Percentiles rank a stretch among this genome's conserved stretches.
Conservation (phyloP, 1,284 basidiomycete genomes). For the Heterobasidion annosum region DNA sequence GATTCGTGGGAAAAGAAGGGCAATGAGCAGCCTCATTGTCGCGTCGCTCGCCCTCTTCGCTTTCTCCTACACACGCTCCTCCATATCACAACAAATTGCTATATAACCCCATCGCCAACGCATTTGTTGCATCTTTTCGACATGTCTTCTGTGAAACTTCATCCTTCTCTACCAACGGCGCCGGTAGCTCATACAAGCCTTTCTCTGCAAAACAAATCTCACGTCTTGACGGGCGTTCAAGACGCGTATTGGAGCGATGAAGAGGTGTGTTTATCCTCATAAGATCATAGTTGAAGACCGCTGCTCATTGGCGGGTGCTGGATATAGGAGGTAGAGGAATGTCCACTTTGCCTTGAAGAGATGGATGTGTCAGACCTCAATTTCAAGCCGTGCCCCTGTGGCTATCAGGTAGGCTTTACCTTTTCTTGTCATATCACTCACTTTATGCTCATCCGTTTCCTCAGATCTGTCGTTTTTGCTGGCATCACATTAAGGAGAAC, state of each 20-base stretch:
- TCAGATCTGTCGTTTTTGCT: conserved; percentile 98
- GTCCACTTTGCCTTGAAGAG: conserved; percentile 96
- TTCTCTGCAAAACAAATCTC: conserved; percentile 70
- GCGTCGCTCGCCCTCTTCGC: conserved; percentile 9
- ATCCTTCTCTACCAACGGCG: conserved; percentile 52
- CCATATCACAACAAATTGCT: neutral
- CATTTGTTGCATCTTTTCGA: neutral
- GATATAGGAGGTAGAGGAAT: conserved; percentile 90
- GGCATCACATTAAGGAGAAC: conserved; percentile 97
- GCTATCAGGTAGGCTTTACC: conserved; percentile 74
- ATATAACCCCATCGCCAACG: neutral
- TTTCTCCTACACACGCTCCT: neutral
- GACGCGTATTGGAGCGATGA: conserved; percentile 99
- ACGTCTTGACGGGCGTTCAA: conserved; percentile 82
- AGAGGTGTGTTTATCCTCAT: conserved; percentile 32
- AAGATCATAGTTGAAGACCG: neutral
- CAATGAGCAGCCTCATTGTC: conserved; percentile 9
- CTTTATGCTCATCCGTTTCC: neutral
- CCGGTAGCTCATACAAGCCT: conserved; percentile 63
- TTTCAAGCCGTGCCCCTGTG: conserved; percentile 99
- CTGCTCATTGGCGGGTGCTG: neutral
- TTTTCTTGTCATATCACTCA: neutral
- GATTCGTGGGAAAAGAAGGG: conserved; percentile 8
- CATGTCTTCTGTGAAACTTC: conserved; percentile 19
- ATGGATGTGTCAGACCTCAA: conserved; percentile 99